Conservation (phyloP, 78 protist genomes). For the Protostelium mycophagum region DNA sequence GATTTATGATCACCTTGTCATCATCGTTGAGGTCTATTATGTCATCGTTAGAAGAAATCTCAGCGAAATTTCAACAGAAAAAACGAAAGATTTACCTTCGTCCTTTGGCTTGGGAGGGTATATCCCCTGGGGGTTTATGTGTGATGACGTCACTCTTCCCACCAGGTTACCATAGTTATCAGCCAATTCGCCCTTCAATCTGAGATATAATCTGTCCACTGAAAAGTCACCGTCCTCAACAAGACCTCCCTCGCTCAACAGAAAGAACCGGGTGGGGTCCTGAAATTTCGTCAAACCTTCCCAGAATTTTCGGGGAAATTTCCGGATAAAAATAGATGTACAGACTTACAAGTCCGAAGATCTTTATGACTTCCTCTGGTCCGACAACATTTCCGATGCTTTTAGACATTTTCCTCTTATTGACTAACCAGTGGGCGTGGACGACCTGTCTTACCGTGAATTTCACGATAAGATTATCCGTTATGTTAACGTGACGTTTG, state of each 20-base stretch:
- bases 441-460: conserved; percentile 5
- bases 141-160: conserved; percentile 27
- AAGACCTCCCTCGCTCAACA: conserved; percentile 51
- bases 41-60: too few relatives aligned
- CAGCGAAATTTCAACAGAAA: too few relatives aligned
- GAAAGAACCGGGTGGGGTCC: conserved; percentile 19
- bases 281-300: not conserved
- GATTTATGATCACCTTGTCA: not conserved
- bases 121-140: conserved; percentile 12
- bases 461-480: too few relatives aligned
- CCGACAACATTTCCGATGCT: conserved; percentile 70
- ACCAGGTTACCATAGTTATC: conserved; percentile 51
- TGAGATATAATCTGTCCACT: conserved; percentile 9
- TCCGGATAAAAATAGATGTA: conserved; percentile 21
- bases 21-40: not conserved
- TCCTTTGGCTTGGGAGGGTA: conserved; percentile 15
- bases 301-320: conserved; percentile 17
- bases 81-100: too few relatives aligned
- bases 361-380: conserved; percentile 29
- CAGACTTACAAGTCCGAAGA: conserved; percentile 67
- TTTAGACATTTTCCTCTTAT: conserved; percentile 80
- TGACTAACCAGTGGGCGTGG: conserved; percentile 88
- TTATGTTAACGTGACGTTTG: not conserved
- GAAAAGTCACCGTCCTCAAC: conserved; percentile 72
- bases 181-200: conserved; percentile 53